Conservation (phyloP, 345 rosid genomes). For the Gossypium ekmanianum region DNA sequence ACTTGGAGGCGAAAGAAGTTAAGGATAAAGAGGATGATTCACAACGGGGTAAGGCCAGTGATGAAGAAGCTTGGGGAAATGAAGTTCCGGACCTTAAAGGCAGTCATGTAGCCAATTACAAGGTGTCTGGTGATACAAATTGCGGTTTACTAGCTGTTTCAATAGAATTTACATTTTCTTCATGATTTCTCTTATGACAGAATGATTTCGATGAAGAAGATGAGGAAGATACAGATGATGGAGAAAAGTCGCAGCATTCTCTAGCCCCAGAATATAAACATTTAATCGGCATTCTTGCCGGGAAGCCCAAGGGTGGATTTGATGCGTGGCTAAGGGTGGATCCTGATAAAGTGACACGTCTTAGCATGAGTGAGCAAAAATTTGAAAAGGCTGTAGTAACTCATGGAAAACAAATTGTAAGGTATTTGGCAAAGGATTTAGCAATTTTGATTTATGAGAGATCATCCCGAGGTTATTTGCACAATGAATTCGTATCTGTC, state of each 20-base stretch:
- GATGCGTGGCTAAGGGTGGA: conserved; percentile 45
- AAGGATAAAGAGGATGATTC: conserved; percentile 40
- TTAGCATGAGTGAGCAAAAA: conserved; percentile 61
- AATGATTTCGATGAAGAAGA: conserved; percentile 36
- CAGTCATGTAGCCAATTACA: conserved; percentile 25
- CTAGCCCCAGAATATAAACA: conserved; percentile 35
- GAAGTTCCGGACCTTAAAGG: conserved; percentile 43
- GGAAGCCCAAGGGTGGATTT: conserved; percentile 45
- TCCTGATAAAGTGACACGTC: conserved; percentile 53
- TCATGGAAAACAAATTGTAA: conserved; percentile 44
- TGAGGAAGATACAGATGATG: conserved; percentile 36
- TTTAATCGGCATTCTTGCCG: conserved; percentile 49
- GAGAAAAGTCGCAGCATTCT: background rate
- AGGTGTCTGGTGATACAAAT: conserved; percentile 30
- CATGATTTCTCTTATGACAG: conserved; percentile 27
- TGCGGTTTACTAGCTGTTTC: background rate
- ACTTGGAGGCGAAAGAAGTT: conserved; percentile 49
- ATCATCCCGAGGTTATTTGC: background rate
- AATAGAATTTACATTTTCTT: conserved; percentile 8
- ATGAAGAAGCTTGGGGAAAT: conserved; percentile 70
- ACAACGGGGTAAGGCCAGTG: conserved; percentile 37
- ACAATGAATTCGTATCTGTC: background rate
- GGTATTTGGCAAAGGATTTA: conserved; percentile 27
- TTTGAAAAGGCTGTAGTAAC: conserved; percentile 40
- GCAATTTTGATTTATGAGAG: background rate